Percentiles rank a stretch among this genome's conserved stretches.
Evolutionary conservation across 192 early-diverging fungal genomes (phyloP).

Genomic region (Cetraspora pellucida): DNA sequence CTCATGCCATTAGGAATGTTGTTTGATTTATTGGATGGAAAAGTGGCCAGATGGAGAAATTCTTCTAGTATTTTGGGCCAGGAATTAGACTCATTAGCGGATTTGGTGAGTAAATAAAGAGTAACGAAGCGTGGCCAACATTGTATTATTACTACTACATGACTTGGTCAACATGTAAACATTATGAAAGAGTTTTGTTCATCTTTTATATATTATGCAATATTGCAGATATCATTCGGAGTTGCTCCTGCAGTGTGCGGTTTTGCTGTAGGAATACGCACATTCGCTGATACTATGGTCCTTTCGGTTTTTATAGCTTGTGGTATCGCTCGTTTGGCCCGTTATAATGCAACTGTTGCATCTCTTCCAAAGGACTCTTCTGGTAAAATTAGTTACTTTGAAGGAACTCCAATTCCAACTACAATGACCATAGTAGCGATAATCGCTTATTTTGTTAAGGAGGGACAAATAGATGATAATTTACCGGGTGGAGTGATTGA

Average conservation of each 20-base stretch:
- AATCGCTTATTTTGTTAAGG: conserved; percentile 60
- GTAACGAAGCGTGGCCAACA: not conserved
- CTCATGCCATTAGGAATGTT: conserved; percentile 71
- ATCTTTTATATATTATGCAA: no score
- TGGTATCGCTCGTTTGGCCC: conserved; percentile 81
- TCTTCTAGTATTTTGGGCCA: conserved; percentile 79
- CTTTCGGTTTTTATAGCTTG: conserved; percentile 87
- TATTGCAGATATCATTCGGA: conserved; percentile 64
- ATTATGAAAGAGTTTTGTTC: no score
- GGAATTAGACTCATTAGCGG: conserved; percentile 88
- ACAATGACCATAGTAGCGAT: conserved; percentile 68
- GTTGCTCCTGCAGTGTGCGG: conserved; percentile 83
- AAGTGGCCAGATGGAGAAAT: conserved; percentile 80
- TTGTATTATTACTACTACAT: not conserved
- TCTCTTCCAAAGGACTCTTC: conserved; percentile 70
- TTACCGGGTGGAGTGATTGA: conserved; percentile 62
- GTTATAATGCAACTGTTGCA: conserved; percentile 89
- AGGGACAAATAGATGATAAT: conserved; percentile 58
- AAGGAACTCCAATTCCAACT: conserved; percentile 90
- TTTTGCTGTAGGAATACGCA: conserved; percentile 85
- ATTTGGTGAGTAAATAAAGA: conserved; percentile 59
- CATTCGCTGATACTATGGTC: conserved; percentile 73
- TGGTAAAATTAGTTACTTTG: conserved; percentile 83
- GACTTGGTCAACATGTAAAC: no score
- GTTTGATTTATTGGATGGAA: conserved; percentile 78